Percentiles rank a stretch among this genome's conserved stretches.
Conservation (phyloP, 139 green algal species). For the Chlamydomonas schloesseri region DNA sequence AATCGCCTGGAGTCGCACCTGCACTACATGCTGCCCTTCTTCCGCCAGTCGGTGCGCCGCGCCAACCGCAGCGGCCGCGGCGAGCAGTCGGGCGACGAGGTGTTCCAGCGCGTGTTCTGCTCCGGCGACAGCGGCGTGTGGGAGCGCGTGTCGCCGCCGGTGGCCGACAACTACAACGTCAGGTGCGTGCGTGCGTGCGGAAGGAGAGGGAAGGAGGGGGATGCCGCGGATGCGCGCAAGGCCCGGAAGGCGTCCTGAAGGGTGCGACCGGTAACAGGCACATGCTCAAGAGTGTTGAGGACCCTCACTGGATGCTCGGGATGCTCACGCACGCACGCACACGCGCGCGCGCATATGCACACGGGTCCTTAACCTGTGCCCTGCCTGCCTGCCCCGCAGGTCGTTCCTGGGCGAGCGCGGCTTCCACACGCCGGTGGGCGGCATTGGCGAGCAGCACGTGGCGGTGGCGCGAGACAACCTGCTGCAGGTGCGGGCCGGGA, state of each 20-base stretch:
- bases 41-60: neutral
- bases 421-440: constrained; percentile 13
- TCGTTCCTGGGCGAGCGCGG: constrained; percentile 24
- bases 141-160: neutral
- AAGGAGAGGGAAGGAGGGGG: neutral
- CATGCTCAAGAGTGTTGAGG: no score
- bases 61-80: neutral
- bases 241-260: no score
- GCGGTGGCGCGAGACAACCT: neutral
- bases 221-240: no score
- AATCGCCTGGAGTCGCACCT: neutral
- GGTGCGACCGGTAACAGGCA: no score
- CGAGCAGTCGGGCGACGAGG: neutral
- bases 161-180: constrained; percentile 36
- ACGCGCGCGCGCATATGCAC: no score
- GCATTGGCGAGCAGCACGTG: neutral
- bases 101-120: neutral
- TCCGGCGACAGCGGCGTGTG: constrained; percentile 21
- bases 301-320: no score
- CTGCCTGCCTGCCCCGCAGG: neutral
- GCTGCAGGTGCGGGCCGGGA: neutral
- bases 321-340: no score
- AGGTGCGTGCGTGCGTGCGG: neutral
- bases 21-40: neutral
- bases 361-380: no score